phyloP scores from a whole-genome alignment of 768 basidiomycete species.

The Amanita pseudoporphyria region DNA sequence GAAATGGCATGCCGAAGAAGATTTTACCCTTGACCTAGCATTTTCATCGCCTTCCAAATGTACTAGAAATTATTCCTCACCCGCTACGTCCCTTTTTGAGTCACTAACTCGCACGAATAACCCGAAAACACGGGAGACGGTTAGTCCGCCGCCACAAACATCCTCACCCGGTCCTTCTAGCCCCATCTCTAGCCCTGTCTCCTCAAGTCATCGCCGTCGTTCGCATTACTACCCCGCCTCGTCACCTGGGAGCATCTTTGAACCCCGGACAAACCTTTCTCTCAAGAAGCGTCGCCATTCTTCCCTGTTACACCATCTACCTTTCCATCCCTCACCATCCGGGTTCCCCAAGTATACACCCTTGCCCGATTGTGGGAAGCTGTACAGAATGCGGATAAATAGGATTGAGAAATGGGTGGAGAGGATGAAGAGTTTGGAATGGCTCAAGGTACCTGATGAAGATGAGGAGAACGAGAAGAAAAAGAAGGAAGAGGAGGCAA shows the following conservation, averaged over 20 bases:
- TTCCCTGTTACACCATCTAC: slow-evolving; percentile 9
- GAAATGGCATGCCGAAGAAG: slow-evolving; percentile 66
- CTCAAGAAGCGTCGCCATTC: slow-evolving; percentile 5
- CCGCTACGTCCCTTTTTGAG: slow-evolving; percentile 1
- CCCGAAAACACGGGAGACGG: background rate
- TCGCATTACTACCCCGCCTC: background rate
- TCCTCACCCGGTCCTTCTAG: slow-evolving; percentile 5
- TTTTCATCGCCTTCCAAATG: background rate
- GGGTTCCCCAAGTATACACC: slow-evolving; percentile 28
- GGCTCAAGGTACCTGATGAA: slow-evolving; percentile 23
- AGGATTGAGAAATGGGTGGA: slow-evolving; percentile 17
- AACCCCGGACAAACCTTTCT: background rate
- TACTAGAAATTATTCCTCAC: slow-evolving; percentile 1
- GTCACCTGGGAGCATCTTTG: slow-evolving; percentile 2
- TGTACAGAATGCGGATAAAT: slow-evolving; percentile 26
- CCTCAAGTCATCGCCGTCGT: background rate
- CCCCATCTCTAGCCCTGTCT: background rate
- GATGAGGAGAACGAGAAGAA: slow-evolving; percentile 16
- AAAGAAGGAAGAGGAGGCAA: slow-evolving; percentile 10
- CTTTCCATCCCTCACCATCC: slow-evolving; percentile 14
- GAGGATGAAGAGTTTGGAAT: slow-evolving; percentile 23
- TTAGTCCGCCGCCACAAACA: background rate
- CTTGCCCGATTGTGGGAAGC: slow-evolving; percentile 29
- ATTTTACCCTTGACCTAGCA: slow-evolving; percentile 34
- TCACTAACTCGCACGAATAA: background rate